These are phyloP conservation scores for Coniochaeta ligniaria DNA, from an alignment of 2,329 filamentous ascomycete genomes.

Conservation along the genomic window DNA sequence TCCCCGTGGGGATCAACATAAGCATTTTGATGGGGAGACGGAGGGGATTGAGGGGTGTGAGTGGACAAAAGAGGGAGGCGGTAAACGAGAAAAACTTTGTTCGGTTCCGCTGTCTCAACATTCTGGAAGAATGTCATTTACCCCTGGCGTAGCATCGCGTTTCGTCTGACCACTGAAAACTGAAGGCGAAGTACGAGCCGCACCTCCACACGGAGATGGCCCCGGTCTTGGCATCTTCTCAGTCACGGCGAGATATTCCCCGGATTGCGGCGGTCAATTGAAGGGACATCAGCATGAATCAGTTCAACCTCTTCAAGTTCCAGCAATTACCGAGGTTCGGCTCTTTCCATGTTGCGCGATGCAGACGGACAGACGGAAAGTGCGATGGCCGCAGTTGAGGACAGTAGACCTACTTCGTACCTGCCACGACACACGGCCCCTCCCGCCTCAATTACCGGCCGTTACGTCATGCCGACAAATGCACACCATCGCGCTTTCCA, in stretches of 20 bases:
- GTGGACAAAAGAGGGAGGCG: background rate
- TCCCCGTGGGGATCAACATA: background rate
- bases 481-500: background rate
- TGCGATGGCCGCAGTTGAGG: background rate
- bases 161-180: background rate
- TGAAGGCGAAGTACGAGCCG: background rate
- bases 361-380: background rate
- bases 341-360: background rate
- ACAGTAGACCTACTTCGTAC: no score
- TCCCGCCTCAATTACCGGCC: background rate
- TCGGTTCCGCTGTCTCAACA: background rate
- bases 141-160: background rate
- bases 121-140: background rate
- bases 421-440: background rate
- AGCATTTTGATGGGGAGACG: background rate
- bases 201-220: background rate
- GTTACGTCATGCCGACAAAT: background rate
- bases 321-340: no score
- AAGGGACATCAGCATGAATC: background rate
- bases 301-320: no score
- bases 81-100: background rate
- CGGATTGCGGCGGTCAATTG: background rate
- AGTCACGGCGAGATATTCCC: background rate
- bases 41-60: background rate
- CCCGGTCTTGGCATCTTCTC: background rate